phyloP scores from a whole-genome alignment of 108 stramenopile species.

The Stephanodiscus minutulus region DNA sequence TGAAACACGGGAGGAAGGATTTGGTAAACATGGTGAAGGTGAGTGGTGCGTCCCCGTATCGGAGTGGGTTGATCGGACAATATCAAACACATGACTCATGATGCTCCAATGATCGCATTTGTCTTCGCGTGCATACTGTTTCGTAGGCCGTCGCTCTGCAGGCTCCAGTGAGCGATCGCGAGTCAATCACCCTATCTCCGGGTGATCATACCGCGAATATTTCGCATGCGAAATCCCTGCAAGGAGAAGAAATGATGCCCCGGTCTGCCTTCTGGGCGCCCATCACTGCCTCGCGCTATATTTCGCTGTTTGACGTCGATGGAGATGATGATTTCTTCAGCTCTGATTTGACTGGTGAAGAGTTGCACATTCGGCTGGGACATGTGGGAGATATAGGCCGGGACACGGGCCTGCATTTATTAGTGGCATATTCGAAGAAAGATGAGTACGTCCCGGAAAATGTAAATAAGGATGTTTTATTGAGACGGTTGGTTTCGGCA shows the following conservation, averaged over 20 bases:
- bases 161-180: conserved; percentile 94
- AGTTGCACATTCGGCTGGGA: conserved; percentile 63
- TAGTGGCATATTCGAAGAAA: conserved; percentile 81
- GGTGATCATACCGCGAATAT: conserved; percentile 47
- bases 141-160: conserved; percentile 77
- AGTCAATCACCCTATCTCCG: conserved; percentile 53
- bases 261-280: conserved; percentile 87
- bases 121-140: background rate
- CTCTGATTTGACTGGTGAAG: conserved; percentile 83
- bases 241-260: conserved; percentile 91
- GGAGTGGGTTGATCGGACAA: background rate
- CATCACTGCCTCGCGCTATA: conserved; percentile 88
- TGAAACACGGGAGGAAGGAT: conserved; percentile 59
- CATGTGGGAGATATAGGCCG: conserved; percentile 58
- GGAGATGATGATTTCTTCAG: conserved; percentile 95
- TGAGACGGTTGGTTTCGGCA: conserved; percentile 69
- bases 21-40: conserved; percentile 48
- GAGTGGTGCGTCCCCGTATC: background rate
- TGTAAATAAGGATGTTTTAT: conserved; percentile 59
- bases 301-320: conserved; percentile 72
- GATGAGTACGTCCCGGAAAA: conserved; percentile 87
- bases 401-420: conserved; percentile 42
- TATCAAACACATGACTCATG: background rate
- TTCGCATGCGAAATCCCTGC: conserved; percentile 52
- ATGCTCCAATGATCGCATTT: background rate